Base-by-base conservation (phyloP, 2,329 filamentous ascomycete genomes). In the Microascus cirrosus region DNA sequence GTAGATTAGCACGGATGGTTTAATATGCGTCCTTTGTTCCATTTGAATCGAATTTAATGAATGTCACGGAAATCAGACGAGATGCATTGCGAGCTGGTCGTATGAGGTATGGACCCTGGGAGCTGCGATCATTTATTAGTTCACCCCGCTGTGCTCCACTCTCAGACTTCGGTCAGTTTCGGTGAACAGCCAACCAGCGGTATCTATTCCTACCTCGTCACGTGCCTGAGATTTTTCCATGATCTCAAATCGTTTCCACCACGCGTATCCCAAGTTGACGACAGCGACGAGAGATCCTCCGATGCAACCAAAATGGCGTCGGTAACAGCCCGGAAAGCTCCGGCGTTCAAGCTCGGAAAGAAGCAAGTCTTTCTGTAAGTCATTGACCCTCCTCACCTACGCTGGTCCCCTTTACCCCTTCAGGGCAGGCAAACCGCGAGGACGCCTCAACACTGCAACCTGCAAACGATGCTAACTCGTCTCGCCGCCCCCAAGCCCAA, bases 301-400 rank as follows among this genome's bases (percentile, higher is more conserved):
- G 61, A 59, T 62, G 61, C 61, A 57, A 63, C 62, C 65, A 68
- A 62, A 60, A 76, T 76, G 73, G 70, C 73, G 45, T 67, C 71
- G 61, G 68, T 68, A 69, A 71, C 68, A 42, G 70, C 69, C 62
- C 69, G 71, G 60, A 68, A 71, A 64, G 67, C 69, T 60, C 73
- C 75, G 56, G 67, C 66, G 62, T 79, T 79, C 63, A 74, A 66
- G 62, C 66, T 82, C 57, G 81, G 81, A 35, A 68, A 68, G 60
- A 83, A 82, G 67, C 70, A 81, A 63, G 68, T 84, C 52, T 84
- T 74, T 61, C 68, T 85, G 82, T 84, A 67, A 62, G 78, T 69
- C 45, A 20, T 22, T 48, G 39, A 50, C 20, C 10, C 20, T 12
- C 8, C n/a, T 32, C 53, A 25, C 22, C 20, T 52, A 28, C n/a